Evolutionary conservation across 148 eudicot genomes (phyloP), one percentile per base, ranked within the genome.

Genomic region (Rhododendron henanense): DNA sequence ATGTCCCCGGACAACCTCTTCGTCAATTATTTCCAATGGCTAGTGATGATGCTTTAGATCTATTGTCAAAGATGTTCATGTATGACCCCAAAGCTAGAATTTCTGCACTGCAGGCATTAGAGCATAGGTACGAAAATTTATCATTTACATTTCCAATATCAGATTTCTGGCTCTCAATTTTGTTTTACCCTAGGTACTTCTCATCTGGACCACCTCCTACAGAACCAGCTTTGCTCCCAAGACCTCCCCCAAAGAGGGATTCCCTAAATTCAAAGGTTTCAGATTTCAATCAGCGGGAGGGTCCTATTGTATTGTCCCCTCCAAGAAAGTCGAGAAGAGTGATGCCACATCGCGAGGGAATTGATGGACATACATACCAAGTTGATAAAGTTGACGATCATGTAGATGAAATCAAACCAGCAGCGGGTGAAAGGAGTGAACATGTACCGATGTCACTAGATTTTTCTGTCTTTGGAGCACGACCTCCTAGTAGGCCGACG

Each of bases 21-120:
- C 97, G 94, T 63, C 87, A 96, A 41, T 92, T 97, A 85, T 97
- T 97, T 87, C 99, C 99, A 28, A 92, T 93, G 99, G 98, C 98
- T 25, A 93, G 98, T 87, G 98, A 95, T 90, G 99, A 97, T 94
- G 93, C 92, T 69, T 87, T 95, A 87, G 99, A 97, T 90, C 92
- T 97, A 85, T 84, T 97, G 88, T 92, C 97, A 15, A 97, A 93
- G 93, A 97, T 97, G 99, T 97, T 97, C 79, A 87, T 87, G 37
- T 97, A 95, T 89, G 98, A 96, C 88, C 99, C 98, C 75, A 95
- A 95, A 88, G 92, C 89, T 73, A 92, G 98, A 87, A 94, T 96
- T 71, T 90, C 99, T 75, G 94, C 95, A 71, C 98, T 93, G 86
- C 98, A 95, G 90, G 99, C 99, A 16, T 88, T 96, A 78, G 99